Evolutionary conservation across 495 filamentous ascomycete species (phyloP), one percentile per base, ranked within the genome.

Genomic region (Penicillium goetzii): DNA sequence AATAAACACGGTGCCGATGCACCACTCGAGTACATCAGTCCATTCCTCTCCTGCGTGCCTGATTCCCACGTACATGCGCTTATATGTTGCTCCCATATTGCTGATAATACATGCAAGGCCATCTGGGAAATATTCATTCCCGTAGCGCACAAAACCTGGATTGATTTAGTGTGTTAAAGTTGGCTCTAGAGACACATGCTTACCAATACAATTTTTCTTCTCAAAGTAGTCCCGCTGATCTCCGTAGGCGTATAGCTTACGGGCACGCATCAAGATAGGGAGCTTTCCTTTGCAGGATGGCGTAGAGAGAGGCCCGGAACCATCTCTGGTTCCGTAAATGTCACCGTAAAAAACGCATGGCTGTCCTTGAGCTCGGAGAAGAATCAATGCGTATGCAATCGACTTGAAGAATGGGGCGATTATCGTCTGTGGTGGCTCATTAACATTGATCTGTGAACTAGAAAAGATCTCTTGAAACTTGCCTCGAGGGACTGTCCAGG

Each of bases 311-410:
- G 41, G 21, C 19, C 79, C 2, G 79, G 76, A 36, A 79, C 74
- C 54, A 80, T 77, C 83, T 58, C 77, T 71, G 59, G 89, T 84
- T 19, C 89, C 89, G 70, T 90, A 92, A 6, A 92, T 70, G 61
- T 92, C 90, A 38, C 89, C 89, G 70, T 89, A 91, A 72, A 90
- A 92, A 52, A 91, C 63, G 63, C 88, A 92, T 1, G 90, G 90
- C 58, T 90, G 89, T 23, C 89, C 89, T 36, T 81, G 73, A 21
- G 74, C 66, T 34, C 88, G 84, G n/a, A 92, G 84, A n/a, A 92
- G 84, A 58, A 91, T 91, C 50, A 88, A 79, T 7, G 84, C 74
- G 58, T 89, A 86, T 26, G 85, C 85, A 12, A 88, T 76, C 3
- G 84, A 83, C 60, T 87, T 84, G 74, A 88, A 89, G 72, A 81